These are phyloP conservation scores for Cetradonia linearis DNA, from an alignment of 495 filamentous ascomycete species.

Conservation along the genomic window DNA sequence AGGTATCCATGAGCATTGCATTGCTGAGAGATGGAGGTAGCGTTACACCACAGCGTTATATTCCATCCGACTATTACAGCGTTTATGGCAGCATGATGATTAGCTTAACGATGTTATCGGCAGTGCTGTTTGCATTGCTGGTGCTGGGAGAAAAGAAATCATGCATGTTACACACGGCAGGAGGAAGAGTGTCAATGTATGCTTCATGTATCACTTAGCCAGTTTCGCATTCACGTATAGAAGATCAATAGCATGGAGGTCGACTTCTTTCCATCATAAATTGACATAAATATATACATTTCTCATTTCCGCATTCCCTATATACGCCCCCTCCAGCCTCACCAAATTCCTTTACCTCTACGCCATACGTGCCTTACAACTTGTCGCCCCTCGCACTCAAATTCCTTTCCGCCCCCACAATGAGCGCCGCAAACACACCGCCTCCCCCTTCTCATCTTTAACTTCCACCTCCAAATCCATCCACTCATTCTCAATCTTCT, in stretches of 20 bases:
- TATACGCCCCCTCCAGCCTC: background rate
- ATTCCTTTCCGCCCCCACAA: constrained; percentile 37
- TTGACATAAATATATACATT: background rate
- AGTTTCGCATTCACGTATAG: background rate
- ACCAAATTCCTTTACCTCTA: background rate
- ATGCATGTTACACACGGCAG: background rate
- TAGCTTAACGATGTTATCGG: background rate
- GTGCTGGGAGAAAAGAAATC: background rate
- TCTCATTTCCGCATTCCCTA: background rate
- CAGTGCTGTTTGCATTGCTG: background rate
- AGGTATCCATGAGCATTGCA: background rate
- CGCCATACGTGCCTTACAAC: background rate
- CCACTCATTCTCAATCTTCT: constrained; percentile 37
- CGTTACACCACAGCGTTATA: background rate
- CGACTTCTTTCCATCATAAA: background rate
- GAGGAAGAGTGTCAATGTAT: background rate
- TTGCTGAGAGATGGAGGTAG: background rate
- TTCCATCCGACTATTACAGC: background rate
- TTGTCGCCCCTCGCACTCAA: constrained; percentile 3
- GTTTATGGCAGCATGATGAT: background rate
- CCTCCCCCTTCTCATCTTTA: constrained; percentile 35
- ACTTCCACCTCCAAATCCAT: constrained; percentile 47
- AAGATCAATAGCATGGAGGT: background rate
- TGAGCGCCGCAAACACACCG: constrained; percentile 45
- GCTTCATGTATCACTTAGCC: background rate